Conservation (phyloP, 225 moss, liverwort and hornwort genomes). For the Physcomitrellopsis africana region DNA sequence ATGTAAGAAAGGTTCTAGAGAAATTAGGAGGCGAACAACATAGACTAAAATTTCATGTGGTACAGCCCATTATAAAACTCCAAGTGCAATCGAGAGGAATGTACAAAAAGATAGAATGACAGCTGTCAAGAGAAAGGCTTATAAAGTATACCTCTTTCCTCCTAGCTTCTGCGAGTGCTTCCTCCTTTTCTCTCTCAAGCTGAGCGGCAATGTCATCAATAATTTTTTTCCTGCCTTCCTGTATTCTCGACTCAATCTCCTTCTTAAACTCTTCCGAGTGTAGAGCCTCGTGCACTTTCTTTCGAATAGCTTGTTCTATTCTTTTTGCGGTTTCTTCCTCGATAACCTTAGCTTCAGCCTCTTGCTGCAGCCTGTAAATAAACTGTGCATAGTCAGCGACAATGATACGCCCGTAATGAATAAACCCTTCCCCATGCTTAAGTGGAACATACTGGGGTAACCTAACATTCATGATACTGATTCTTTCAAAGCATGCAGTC, state of each 20-base stretch:
- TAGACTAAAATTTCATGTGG: no score
- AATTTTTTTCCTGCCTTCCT: conserved; percentile 83
- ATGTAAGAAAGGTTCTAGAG: no score
- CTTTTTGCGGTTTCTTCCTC: conserved; percentile 88
- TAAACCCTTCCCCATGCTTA: conserved; percentile 32
- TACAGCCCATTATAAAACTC: no score
- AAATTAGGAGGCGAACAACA: no score
- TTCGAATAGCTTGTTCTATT: conserved; percentile 89
- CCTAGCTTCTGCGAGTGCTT: conserved; percentile 74
- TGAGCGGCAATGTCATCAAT: conserved; percentile 79
- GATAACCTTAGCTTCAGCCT: conserved; percentile 82
- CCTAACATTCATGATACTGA: conserved; percentile 41
- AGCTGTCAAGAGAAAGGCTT: not conserved
- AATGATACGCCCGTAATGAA: conserved; percentile 11
- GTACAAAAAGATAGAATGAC: not conserved
- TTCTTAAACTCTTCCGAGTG: conserved; percentile 81
- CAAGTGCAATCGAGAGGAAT: not conserved
- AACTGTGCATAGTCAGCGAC: conserved; percentile 35
- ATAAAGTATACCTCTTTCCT: conserved; percentile 68
- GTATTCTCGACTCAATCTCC: conserved; percentile 74
- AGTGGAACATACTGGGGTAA: conserved; percentile 36
- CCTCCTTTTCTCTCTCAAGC: conserved; percentile 79
- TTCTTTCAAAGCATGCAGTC: conserved; percentile 43
- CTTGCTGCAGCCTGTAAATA: conserved; percentile 80
- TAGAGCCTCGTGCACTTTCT: conserved; percentile 80